Conservation (phyloP, 2,329 filamentous ascomycete genomes). For the Teratosphaeria epicoccoides region DNA sequence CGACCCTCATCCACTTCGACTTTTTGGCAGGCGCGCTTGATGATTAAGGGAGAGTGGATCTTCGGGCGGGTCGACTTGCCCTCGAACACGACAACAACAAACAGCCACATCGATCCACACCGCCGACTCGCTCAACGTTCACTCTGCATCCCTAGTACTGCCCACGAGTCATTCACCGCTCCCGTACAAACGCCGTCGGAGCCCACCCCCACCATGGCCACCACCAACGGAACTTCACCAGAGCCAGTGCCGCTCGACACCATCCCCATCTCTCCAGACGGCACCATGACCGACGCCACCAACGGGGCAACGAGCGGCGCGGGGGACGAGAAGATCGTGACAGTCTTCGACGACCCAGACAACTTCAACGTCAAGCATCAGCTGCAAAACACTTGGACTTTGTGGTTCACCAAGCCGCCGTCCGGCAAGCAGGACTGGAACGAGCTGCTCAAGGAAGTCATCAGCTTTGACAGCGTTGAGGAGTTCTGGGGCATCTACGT, state of each 20-base stretch:
- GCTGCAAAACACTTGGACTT: slow-evolving; percentile 92
- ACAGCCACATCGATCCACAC: background rate
- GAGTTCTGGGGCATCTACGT: slow-evolving; percentile 99
- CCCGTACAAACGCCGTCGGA: background rate
- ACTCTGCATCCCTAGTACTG: background rate
- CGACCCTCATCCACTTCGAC: background rate
- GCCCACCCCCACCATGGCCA: slow-evolving; percentile 19
- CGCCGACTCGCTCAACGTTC: background rate
- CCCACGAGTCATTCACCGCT: background rate
- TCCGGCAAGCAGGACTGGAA: slow-evolving; percentile 98
- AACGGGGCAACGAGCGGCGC: slow-evolving; percentile 37
- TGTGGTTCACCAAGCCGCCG: slow-evolving; percentile 98
- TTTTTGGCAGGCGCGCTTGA: background rate
- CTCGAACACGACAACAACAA: background rate
- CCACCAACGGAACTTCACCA: slow-evolving; percentile 13
- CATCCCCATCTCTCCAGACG: slow-evolving; percentile 45
- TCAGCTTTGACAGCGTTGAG: slow-evolving; percentile 96
- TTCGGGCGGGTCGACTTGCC: background rate
- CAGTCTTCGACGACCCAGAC: slow-evolving; percentile 94
- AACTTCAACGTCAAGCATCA: slow-evolving; percentile 99
- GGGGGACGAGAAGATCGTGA: slow-evolving; percentile 55
- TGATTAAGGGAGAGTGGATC: background rate
- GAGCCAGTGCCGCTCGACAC: slow-evolving; percentile 44
- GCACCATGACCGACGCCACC: slow-evolving; percentile 34
- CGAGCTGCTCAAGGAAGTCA: slow-evolving; percentile 93